phyloP scores from a whole-genome alignment of 1,284 basidiomycete genomes.

The Cutaneotrichosporon cavernicola region DNA sequence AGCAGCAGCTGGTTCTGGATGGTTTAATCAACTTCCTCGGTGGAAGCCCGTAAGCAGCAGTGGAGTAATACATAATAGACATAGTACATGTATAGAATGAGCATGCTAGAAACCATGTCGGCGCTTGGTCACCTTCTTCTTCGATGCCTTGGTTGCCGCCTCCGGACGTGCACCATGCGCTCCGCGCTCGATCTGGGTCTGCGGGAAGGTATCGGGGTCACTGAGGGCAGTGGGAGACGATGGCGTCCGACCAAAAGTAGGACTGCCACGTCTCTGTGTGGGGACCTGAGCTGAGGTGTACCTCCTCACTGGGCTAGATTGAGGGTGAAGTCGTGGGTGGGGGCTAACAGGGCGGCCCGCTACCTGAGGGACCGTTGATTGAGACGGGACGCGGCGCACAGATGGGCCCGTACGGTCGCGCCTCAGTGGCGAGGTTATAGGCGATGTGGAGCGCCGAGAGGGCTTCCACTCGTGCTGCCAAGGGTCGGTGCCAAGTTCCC shows the following conservation, averaged over 20 bases:
- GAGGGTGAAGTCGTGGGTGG: neutral
- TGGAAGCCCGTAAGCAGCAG: neutral
- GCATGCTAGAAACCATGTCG: conserved; percentile 39
- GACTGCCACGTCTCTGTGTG: neutral
- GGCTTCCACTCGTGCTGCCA: conserved; percentile 27
- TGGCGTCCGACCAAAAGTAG: neutral
- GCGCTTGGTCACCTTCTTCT: conserved; percentile 39
- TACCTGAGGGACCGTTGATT: neutral
- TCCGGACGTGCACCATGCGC: conserved; percentile 33
- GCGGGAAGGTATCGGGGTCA: neutral
- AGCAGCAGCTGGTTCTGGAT: conserved; percentile 37
- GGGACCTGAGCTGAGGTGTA: too few species aligned
- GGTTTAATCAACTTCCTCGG: conserved; percentile 35
- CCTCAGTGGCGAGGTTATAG: neutral
- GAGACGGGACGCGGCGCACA: neutral
- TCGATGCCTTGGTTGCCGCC: conserved; percentile 12
- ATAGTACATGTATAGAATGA: neutral
- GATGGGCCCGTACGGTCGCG: neutral
- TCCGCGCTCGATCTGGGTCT: conserved; percentile 39
- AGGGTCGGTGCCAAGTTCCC: conserved; percentile 31
- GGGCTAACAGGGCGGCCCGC: neutral
- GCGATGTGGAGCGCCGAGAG: neutral
- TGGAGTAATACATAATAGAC: neutral
- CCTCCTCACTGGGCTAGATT: neutral
- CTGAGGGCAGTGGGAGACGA: neutral